A percentile compares a stretch with the other conserved stretches of the same genome.
Evolutionary conservation across 495 filamentous ascomycete genomes (phyloP).

Genomic region (Apiosordaria backusii): DNA sequence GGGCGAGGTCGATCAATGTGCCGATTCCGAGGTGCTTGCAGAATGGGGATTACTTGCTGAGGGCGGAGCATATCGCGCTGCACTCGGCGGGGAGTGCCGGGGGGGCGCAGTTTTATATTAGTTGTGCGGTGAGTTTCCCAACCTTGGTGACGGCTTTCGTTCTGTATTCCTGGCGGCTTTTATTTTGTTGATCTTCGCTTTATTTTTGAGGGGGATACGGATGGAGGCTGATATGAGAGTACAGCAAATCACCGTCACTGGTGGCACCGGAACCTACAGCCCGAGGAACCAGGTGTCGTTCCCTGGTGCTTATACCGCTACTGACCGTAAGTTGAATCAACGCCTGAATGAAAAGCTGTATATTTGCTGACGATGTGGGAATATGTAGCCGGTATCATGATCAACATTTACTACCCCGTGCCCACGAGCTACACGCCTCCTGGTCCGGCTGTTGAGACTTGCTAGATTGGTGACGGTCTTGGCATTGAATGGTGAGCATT

Average conservation of each 20-base stretch:
- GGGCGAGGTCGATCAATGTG: conserved; percentile 38
- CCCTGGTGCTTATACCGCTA: conserved; percentile 42
- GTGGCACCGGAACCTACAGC: conserved; percentile 36
- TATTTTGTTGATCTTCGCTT: background rate
- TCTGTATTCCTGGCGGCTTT: no score
- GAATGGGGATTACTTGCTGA: conserved; percentile 56
- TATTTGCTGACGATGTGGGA: no score
- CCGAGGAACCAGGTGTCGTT: conserved; percentile 40
- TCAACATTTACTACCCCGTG: conserved; percentile 49
- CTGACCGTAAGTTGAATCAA: conserved; percentile 26
- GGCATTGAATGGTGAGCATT: no score
- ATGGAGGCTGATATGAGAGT: conserved; percentile 55
- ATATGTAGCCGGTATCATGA: conserved; percentile 34
- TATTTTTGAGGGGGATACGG: conserved; percentile 36
- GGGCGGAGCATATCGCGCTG: conserved; percentile 56
- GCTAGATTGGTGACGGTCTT: conserved; percentile 17
- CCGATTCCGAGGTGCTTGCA: conserved; percentile 48
- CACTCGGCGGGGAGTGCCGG: conserved; percentile 42
- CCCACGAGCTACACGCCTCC: conserved; percentile 38
- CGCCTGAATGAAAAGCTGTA: no score
- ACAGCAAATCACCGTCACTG: conserved; percentile 42
- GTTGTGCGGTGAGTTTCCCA: conserved; percentile 31
- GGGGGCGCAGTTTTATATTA: conserved; percentile 56
- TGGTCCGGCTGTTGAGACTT: conserved; percentile 32
- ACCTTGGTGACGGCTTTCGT: no score